phyloP scores from a whole-genome alignment of 2,329 filamentous ascomycete species.

The Chalaropsis thielavioides region DNA sequence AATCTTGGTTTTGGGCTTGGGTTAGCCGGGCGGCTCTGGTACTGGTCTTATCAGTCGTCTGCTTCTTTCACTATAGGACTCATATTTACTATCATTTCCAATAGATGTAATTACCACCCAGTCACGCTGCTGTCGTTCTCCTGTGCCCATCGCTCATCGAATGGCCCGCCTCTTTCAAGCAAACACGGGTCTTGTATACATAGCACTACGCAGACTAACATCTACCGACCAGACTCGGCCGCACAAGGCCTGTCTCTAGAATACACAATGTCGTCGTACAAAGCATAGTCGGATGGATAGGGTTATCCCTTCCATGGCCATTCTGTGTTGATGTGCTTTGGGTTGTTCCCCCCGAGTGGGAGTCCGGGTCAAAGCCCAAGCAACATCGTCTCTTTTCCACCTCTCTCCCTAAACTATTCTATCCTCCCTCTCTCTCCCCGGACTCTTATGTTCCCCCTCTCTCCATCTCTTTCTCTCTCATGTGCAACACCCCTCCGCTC shows the following conservation, averaged over 20 bases:
- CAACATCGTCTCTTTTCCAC: neutral
- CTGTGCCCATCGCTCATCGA: neutral
- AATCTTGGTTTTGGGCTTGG: neutral
- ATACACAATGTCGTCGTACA: constrained; percentile 13
- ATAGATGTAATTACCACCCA: neutral
- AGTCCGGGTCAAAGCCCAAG: neutral
- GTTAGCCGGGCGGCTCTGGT: no score
- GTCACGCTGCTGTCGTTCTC: neutral
- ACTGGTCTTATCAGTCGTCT: no score
- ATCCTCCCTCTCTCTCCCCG: neutral
- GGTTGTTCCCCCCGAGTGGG: neutral
- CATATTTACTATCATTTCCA: neutral
- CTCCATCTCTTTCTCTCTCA: neutral
- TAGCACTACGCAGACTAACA: neutral
- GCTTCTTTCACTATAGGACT: neutral
- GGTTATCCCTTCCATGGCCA: neutral
- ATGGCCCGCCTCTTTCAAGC: neutral
- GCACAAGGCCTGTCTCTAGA: neutral
- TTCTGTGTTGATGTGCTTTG: neutral
- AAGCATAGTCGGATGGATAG: neutral
- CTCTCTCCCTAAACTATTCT: neutral
- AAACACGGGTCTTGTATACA: neutral
- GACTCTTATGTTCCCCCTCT: no score
- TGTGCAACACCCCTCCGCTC: neutral
- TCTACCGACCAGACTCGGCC: neutral